Conservation (phyloP, 257 asterid species). For the Mentha longifolia region DNA sequence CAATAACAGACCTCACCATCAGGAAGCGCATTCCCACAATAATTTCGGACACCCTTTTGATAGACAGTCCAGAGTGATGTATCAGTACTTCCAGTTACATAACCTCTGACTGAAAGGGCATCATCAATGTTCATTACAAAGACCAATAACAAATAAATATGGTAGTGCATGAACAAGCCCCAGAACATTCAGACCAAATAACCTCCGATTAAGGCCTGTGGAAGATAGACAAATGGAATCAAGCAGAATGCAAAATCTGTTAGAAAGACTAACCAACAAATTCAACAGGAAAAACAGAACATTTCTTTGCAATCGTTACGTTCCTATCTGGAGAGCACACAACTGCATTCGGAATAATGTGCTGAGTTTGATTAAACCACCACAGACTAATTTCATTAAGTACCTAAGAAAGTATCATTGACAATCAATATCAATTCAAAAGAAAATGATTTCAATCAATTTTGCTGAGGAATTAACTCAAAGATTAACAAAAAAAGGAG, state of each 20-base stretch:
- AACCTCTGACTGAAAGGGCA: constrained; percentile 74
- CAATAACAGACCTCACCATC: constrained; percentile 68
- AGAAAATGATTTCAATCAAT: constrained; percentile 8
- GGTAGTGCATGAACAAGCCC: background rate
- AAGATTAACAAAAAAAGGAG: background rate
- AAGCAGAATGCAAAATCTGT: constrained; percentile 2
- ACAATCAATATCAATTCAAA: constrained; percentile 15
- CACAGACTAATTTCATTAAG: constrained; percentile 93
- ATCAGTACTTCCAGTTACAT: constrained; percentile 95
- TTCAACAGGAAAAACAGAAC: constrained; percentile 92
- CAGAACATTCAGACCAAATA: background rate
- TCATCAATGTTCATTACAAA: constrained; percentile 26
- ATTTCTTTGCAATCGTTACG: constrained; percentile 91
- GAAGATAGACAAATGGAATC: background rate
- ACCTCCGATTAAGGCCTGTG: constrained; percentile 4
- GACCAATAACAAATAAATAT: constrained; percentile 3
- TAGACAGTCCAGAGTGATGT: constrained; percentile 98
- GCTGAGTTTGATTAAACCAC: constrained; percentile 86
- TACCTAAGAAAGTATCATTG: constrained; percentile 52
- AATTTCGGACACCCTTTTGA: constrained; percentile 73
- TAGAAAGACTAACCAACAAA: too few species aligned
- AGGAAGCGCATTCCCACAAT: constrained; percentile 91
- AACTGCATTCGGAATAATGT: constrained; percentile 85
- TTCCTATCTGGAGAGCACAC: constrained; percentile 81
- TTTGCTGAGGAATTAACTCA: background rate